Evolutionary conservation across 805 yeast species (phyloP), one percentile per base, ranked within the genome.

Genomic region (Wickerhamiella nectarea): DNA sequence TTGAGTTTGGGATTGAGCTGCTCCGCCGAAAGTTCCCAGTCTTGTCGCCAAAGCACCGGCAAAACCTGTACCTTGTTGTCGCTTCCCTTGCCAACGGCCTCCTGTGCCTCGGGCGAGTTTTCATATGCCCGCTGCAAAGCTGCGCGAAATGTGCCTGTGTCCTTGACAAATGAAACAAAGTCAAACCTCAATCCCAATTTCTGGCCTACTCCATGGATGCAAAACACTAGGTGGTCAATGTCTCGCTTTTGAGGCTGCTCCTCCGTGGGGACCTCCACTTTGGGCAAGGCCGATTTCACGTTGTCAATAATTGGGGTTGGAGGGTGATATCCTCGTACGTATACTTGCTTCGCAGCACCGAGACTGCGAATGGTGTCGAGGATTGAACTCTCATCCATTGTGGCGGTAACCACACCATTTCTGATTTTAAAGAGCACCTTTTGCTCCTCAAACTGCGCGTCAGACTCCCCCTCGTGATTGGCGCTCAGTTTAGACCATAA

Each of bases 121-220:
- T 46, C 25, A 49, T 39, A 8, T 39, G 47, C 43, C 26, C 21
- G 10, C n/a, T 39, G 29, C 11, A 47, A 29, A n/a, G 43, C 41
- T 1, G 48, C 46, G n/a, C 67, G 47, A 49, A 87, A 59, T 25
- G 71, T 68, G 53, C 80, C 82, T 26, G 85, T 74, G 29, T 86
- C 86, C 56, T 86, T 94, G 7, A 85, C 77, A 64, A 89, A 91
- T 60, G 84, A 84, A 20, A 89, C 79, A 41, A 80, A 76, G 52
- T 86, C 87, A 55, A 80, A 76, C 54, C 74, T 74, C 37, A 76
- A 68, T 1, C 95, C 93, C 41, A 91, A 64, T 14, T 78, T 74
- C 61, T 89, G 98, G 1, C 97, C 98, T 48, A 89, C 83, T 0
- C 98, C 98, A 63, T 89, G 98, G 22, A 89, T 74, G 56, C 95